Conservation (phyloP, 2,329 filamentous ascomycete species). For the Sporothrix pallida region DNA sequence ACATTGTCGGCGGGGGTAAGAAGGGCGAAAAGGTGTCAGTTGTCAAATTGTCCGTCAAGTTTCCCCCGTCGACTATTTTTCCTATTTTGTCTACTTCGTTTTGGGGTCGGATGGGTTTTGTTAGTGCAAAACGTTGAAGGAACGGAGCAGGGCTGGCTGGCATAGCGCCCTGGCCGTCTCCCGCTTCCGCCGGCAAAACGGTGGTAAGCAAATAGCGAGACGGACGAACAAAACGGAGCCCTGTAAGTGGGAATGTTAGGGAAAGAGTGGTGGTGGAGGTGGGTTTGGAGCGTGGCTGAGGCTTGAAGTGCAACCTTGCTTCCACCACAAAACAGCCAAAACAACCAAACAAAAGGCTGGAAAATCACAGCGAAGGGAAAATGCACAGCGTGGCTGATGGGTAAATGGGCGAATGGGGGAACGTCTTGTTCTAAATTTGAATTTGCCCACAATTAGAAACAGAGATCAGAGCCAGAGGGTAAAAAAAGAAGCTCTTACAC, state of each 20-base stretch:
- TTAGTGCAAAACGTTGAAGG: not conserved
- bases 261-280: slow-evolving; percentile 14
- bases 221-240: slow-evolving; percentile 5
- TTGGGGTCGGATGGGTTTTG: not conserved
- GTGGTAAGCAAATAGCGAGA: not conserved
- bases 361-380: not conserved
- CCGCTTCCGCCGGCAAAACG: slow-evolving; percentile 19
- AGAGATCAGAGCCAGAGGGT: not conserved
- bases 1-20: not conserved
- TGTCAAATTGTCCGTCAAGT: not conserved
- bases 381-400: slow-evolving; percentile 1
- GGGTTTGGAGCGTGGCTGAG: slow-evolving; percentile 26
- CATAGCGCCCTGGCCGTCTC: not conserved
- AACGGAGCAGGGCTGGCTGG: not conserved
- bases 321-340: not conserved
- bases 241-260: not conserved
- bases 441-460: slow-evolving; percentile 21
- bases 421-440: slow-evolving; percentile 28
- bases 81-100: no score
- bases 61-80: not conserved
- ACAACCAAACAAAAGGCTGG: not conserved
- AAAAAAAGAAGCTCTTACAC: not conserved
- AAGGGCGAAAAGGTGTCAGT: not conserved
- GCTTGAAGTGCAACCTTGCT: slow-evolving; percentile 4
- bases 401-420: not conserved